Evolutionary conservation across 176 grass and related monocot species (phyloP), one percentile per base, ranked within the genome.

Genomic region (Calamus simplicifolius): DNA sequence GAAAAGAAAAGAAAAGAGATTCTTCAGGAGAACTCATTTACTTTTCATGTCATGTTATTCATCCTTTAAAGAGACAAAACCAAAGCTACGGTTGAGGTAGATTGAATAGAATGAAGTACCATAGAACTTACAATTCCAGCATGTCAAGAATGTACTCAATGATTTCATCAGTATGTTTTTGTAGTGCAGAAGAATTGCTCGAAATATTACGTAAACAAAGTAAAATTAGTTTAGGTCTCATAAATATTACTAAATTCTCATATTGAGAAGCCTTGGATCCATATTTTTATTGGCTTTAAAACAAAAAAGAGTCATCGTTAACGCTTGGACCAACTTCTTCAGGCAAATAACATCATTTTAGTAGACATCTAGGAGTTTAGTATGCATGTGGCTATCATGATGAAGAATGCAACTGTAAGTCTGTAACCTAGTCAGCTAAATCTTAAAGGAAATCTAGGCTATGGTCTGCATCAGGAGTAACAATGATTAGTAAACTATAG

Each of bases 71-170:
- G 6, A 10, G 31, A 35, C 6, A 35, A 35, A 51, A 27, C 23
- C 6, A 30, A 69, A 54, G 21, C 21, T 16, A 43, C 4, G 6
- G 3, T 4, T 50, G 31, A 8, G 31, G 52, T 4, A 60, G 49
- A 57, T 58, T 1, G 1, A 51, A 52, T 16, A 16, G 12, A 64
- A 5, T 15, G 17, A 2, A 28, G 50, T 60, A 19, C 12, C 5
- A 15, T 51, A 51, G 17, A 5, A 19, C 70, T 78, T 84, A 89
- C 81, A 75, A 16, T 68, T 89, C 85, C 19, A 89, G 52, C 28
- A 67, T 71, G 31, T 84, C 74, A 48, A 89, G 74, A 73, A 89
- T 84, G 51, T 68, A 72, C 6, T 89, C 74, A 17, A 89, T 81
- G 21, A 81, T 89, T 35, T 56, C 64, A 21, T 51, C 62, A 3